These are phyloP conservation scores for Piromyces finnis DNA, from an alignment of 192 early-diverging fungal genomes.

Conservation along the genomic window DNA sequence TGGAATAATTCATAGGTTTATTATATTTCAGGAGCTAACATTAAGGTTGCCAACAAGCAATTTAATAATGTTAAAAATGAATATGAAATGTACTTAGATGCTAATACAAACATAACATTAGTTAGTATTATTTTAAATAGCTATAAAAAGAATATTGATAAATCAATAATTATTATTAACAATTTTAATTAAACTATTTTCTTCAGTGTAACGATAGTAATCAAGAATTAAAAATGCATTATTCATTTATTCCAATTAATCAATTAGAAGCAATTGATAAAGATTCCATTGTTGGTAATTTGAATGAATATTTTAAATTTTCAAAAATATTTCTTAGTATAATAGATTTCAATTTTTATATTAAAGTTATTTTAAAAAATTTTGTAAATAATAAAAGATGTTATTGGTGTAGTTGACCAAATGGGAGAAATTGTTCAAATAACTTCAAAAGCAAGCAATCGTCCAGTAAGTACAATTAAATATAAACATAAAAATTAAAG, in stretches of 20 bases:
- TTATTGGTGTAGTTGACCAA: constrained; percentile 57
- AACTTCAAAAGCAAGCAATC: constrained; percentile 35
- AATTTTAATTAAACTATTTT: too few species aligned
- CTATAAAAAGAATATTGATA: too few species aligned
- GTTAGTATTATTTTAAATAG: constrained; percentile 13
- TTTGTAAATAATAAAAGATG: too few species aligned
- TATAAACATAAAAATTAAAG: too few species aligned
- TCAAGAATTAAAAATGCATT: constrained; percentile 30
- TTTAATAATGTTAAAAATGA: constrained; percentile 68
- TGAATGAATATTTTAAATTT: too few species aligned
- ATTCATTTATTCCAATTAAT: constrained; percentile 50
- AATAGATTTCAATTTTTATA: too few species aligned
- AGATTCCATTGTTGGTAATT: constrained; percentile 37
- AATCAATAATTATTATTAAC: too few species aligned
- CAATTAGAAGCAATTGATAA: constrained; percentile 51
- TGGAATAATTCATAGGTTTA: too few species aligned
- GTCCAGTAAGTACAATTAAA: constrained; percentile 20
- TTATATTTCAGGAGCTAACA: constrained; percentile 59
- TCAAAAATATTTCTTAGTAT: background rate
- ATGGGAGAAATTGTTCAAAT: constrained; percentile 35
- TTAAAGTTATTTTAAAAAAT: too few species aligned
- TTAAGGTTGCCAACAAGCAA: constrained; percentile 71
- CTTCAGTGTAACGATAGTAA: constrained; percentile 34
- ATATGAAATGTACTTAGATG: constrained; percentile 78
- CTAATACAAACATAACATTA: constrained; percentile 37